Conservation (phyloP, 2,329 filamentous ascomycete species). For the Colletotrichum sp. region DNA sequence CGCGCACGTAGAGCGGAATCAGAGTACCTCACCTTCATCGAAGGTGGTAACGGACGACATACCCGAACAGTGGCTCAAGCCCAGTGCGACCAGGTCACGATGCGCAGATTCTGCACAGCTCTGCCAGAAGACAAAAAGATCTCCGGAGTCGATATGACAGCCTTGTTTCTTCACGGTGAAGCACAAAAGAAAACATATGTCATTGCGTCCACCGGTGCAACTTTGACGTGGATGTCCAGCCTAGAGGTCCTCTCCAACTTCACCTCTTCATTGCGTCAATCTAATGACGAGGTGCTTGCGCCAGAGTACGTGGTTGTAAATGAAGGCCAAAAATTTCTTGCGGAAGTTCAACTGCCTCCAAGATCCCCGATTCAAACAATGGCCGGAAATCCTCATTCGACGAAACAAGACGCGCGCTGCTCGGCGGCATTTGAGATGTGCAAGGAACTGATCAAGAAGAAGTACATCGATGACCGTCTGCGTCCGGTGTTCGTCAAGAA, state of each 20-base stretch:
- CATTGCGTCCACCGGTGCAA: constrained; percentile 73
- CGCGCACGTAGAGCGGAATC: constrained; percentile 81
- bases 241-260: constrained; percentile 76
- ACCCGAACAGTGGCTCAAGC: constrained; percentile 61
- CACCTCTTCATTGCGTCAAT: constrained; percentile 67
- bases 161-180: constrained; percentile 59
- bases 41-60: constrained; percentile 71
- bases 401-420: constrained; percentile 82
- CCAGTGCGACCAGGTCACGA: constrained; percentile 61
- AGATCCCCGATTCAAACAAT: constrained; percentile 73
- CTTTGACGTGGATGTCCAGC: constrained; percentile 78
- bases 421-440: constrained; percentile 90
- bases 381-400: constrained; percentile 66
- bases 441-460: constrained; percentile 67
- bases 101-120: constrained; percentile 77
- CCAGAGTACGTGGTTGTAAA: constrained; percentile 68
- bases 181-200: constrained; percentile 57
- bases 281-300: constrained; percentile 35
- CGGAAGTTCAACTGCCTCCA: constrained; percentile 80
- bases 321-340: constrained; percentile 66
- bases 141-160: constrained; percentile 61
- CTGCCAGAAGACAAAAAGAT: constrained; percentile 79
- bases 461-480: constrained; percentile 75
- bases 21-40: constrained; percentile 84
- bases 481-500: constrained; percentile 74